Evolutionary conservation across 192 early-diverging fungal genomes (phyloP), one percentile per base, ranked within the genome.

Genomic region (Funneliformis geosporum): DNA sequence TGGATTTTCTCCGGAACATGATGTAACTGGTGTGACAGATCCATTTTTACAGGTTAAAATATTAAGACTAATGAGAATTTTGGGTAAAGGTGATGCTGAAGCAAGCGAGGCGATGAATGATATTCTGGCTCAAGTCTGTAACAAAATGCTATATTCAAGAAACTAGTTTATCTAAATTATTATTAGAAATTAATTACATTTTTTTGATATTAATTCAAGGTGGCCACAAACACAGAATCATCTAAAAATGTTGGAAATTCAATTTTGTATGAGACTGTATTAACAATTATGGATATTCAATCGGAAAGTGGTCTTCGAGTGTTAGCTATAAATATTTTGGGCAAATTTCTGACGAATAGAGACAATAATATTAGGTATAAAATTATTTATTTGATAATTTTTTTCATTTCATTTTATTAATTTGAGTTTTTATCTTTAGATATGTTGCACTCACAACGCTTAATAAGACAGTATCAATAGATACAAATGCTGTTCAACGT

Each of bases 391-490:
- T 25, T 14, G 18, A 61, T 21, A 47, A 0, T 40, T 8, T 18
- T 47, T 79, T 33, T 43, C 46, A 16, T 38, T 62, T 25, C 23
- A 76, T 83, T 46, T 80, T 50, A 72, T 40, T 61, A 61, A 27
- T 25, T 68, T 87, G 6, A 16, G 12, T 78, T 55, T 12, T 27
- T 42, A n/a, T 60, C 33, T 8, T 46, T 69, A 94, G 93, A 87
- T 97, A 97, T 81, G 97, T 99, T 12, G 98, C 98, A n/a, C 84
- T 99, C 77, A 95, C 95, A n/a, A 98, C 98, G 9, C 88, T 99
- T 47, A 95, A 96, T 68, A 93, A 94, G 43, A 96, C 96, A 1
- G 90, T 94, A 8, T 91, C 92, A 68, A 90, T 95, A 65, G 97
- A 99, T 82, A 91, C 93, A 10, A 93, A 96, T 27, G 95, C 97